These are phyloP conservation scores for Annulohypoxylon nitens DNA, from an alignment of 495 filamentous ascomycete species.

Conservation along the genomic window DNA sequence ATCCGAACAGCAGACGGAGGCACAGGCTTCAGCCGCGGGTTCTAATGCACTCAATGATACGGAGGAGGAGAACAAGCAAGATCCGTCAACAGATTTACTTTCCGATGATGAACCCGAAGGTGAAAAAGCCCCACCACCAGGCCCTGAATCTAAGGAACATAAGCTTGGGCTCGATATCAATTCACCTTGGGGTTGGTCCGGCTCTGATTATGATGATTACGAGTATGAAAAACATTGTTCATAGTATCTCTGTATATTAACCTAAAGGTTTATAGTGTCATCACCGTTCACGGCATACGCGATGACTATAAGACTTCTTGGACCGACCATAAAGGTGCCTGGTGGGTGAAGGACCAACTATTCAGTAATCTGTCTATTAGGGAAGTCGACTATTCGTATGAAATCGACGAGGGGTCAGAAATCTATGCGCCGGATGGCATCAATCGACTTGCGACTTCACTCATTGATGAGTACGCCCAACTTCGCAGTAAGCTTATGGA, in stretches of 20 bases:
- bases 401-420: conserved; percentile 3
- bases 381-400: conserved; percentile 24
- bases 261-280: conserved; percentile 12
- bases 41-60: neutral
- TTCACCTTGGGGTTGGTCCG: conserved; percentile 1
- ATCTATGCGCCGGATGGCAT: conserved; percentile 22
- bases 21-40: neutral
- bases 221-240: neutral
- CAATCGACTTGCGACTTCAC: neutral
- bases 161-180: conserved; percentile 17
- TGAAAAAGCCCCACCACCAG: neutral
- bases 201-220: conserved; percentile 1
- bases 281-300: conserved; percentile 35
- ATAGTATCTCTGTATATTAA: neutral
- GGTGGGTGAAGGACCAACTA: conserved; percentile 24
- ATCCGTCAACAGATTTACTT: neutral
- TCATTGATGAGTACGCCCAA: conserved; percentile 18
- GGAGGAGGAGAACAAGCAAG: neutral
- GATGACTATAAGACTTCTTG: conserved; percentile 32
- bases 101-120: neutral
- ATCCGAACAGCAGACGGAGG: neutral
- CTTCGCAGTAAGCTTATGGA: conserved; percentile 7
- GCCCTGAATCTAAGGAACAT: neutral
- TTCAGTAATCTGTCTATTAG: conserved; percentile 14
- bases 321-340: neutral